Conservation (phyloP, 1,284 basidiomycete genomes). For the Baeospora myosura region DNA sequence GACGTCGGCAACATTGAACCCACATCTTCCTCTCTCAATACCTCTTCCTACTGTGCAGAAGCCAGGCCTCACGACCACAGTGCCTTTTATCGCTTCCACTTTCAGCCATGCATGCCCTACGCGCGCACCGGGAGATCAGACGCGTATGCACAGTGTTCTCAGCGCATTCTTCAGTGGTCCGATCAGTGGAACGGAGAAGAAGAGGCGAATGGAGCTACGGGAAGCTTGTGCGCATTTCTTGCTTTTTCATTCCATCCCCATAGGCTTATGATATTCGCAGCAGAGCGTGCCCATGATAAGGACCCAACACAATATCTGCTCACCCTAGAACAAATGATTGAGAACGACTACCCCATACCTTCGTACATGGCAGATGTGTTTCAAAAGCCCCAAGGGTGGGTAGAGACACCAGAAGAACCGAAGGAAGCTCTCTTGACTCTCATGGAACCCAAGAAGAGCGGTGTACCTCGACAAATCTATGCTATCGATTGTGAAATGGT, state of each 20-base stretch:
- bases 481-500: slow-evolving; percentile 95
- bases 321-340: slow-evolving; percentile 77
- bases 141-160: slow-evolving; percentile 79
- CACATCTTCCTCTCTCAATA: slow-evolving; percentile 60
- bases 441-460: slow-evolving; percentile 18
- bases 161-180: slow-evolving; percentile 76
- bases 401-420: slow-evolving; percentile 65
- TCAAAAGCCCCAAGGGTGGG: slow-evolving; percentile 54
- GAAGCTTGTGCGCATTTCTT: slow-evolving; percentile 39
- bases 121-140: slow-evolving; percentile 79
- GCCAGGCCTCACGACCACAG: slow-evolving; percentile 27
- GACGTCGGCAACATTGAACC: slow-evolving; percentile 56
- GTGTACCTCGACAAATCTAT: slow-evolving; percentile 40
- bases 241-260: neutral
- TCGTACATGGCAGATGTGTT: slow-evolving; percentile 70
- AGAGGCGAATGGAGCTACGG: slow-evolving; percentile 48
- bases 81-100: slow-evolving; percentile 75
- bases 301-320: slow-evolving; percentile 69
- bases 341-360: slow-evolving; percentile 84
- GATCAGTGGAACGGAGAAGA: slow-evolving; percentile 73
- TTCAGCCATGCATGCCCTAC: slow-evolving; percentile 91
- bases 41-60: slow-evolving; percentile 35
- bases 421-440: slow-evolving; percentile 22
- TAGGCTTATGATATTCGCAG: slow-evolving; percentile 27
- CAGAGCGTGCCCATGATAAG: slow-evolving; percentile 50